Conservation (phyloP, 768 basidiomycete species). For the Hericium alpestre region DNA sequence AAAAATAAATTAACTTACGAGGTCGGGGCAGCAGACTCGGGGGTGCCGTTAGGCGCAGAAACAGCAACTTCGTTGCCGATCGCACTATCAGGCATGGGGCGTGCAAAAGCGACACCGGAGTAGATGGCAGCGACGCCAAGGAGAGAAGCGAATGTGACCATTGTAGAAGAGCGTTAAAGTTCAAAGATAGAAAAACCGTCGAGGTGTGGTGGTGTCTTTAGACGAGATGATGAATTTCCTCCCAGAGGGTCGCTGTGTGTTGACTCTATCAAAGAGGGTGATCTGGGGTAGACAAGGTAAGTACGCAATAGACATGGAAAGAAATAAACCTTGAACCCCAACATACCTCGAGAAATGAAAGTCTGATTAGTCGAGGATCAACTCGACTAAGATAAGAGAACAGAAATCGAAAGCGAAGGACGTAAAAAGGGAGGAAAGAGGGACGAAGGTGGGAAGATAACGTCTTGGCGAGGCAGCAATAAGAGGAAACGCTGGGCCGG, state of each 20-base stretch:
- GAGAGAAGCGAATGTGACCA: conserved; percentile 50
- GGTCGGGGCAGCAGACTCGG: background rate
- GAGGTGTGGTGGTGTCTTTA: conserved; percentile 35
- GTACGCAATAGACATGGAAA: background rate
- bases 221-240: conserved; percentile 37
- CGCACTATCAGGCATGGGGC: conserved; percentile 35
- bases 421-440: conserved; percentile 18
- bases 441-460: conserved; percentile 3
- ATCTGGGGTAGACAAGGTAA: conserved; percentile 26
- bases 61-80: conserved; percentile 11
- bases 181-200: conserved; percentile 29
- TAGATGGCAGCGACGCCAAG: conserved; percentile 44
- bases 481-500: no score
- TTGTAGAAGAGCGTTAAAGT: conserved; percentile 30
- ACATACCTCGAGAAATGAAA: conserved; percentile 35
- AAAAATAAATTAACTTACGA: background rate
- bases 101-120: conserved; percentile 39
- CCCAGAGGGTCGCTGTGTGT: conserved; percentile 46
- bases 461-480: no score
- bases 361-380: conserved; percentile 48
- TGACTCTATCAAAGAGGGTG: conserved; percentile 67
- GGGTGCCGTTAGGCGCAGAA: background rate
- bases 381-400: conserved; percentile 45
- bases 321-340: background rate
- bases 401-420: conserved; percentile 20